Percentiles rank a stretch among this genome's conserved stretches.
Conservation (phyloP, 202 grass and related monocot species). For the Digitaria exilis region DNA sequence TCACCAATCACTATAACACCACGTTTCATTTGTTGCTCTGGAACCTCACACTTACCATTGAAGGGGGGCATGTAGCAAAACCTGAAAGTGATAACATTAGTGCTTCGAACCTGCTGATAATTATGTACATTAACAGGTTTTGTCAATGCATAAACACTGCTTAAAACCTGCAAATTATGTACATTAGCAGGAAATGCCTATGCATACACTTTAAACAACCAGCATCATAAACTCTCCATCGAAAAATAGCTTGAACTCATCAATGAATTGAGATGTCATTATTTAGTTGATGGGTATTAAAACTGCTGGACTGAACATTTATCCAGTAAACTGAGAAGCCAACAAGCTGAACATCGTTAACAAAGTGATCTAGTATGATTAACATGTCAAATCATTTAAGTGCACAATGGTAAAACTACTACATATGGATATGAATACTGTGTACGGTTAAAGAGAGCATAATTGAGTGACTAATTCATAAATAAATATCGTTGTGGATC, state of each 20-base stretch:
- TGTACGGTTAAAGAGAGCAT: not conserved
- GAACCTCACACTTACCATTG: constrained; percentile 64
- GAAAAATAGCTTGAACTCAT: not conserved
- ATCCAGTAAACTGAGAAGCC: not conserved
- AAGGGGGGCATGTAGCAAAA: constrained; percentile 89
- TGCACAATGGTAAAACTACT: not conserved
- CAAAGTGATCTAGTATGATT: not conserved
- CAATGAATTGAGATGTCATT: not conserved
- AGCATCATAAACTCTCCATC: constrained; percentile 5
- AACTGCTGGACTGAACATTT: constrained; percentile 8
- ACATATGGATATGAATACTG: not conserved
- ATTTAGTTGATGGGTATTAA: constrained; percentile 6
- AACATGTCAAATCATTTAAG: not conserved
- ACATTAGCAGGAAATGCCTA: not conserved
- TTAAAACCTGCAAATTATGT: too few species aligned
- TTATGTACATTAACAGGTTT: not conserved
- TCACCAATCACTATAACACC: constrained; percentile 56
- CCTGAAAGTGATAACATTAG: constrained; percentile 44
- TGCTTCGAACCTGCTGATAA: constrained; percentile 22
- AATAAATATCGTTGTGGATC: constrained; percentile 5
- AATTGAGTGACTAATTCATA: not conserved
- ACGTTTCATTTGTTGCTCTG: constrained; percentile 64
- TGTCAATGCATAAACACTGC: too few species aligned
- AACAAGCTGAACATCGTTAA: not conserved
- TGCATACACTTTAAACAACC: constrained; percentile 18